Evolutionary conservation across 768 basidiomycete species (phyloP).

Genomic region (Termitomyces titanicus): DNA sequence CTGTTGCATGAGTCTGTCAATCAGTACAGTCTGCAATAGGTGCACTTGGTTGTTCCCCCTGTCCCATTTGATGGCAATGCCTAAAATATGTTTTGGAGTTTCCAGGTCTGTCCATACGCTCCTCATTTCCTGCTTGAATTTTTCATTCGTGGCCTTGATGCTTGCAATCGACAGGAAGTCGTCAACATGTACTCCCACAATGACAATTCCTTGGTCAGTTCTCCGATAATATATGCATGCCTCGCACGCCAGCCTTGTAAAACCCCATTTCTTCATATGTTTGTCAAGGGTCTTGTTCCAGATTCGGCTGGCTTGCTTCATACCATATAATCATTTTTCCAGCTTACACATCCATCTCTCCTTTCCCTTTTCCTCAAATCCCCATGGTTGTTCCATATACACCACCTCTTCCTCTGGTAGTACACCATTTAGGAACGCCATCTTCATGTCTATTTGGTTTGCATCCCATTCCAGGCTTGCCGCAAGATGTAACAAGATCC

Average conservation of each 20-base stretch:
- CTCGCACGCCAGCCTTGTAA: not conserved
- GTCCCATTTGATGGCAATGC: not conserved
- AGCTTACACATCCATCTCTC: not conserved
- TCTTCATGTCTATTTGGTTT: not conserved
- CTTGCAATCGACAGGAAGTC: not conserved
- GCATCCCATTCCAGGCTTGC: no score
- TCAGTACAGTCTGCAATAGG: no score
- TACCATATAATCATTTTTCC: not conserved
- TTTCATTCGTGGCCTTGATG: not conserved
- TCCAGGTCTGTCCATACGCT: not conserved
- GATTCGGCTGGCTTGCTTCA: not conserved
- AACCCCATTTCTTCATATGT: not conserved
- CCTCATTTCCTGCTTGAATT: not conserved
- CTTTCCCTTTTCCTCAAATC: not conserved
- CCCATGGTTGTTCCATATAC: conserved; percentile 1
- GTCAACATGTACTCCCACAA: not conserved
- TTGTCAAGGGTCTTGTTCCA: not conserved
- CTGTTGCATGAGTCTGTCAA: no score
- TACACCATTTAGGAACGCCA: not conserved
- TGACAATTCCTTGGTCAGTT: not conserved
- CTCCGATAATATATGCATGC: not conserved
- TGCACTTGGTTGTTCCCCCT: not conserved
- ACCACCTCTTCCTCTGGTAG: not conserved
- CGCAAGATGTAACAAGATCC: no score
- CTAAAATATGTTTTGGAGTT: not conserved